Conservation (phyloP, 2,329 filamentous ascomycete species). For the Balansia obtecta region DNA sequence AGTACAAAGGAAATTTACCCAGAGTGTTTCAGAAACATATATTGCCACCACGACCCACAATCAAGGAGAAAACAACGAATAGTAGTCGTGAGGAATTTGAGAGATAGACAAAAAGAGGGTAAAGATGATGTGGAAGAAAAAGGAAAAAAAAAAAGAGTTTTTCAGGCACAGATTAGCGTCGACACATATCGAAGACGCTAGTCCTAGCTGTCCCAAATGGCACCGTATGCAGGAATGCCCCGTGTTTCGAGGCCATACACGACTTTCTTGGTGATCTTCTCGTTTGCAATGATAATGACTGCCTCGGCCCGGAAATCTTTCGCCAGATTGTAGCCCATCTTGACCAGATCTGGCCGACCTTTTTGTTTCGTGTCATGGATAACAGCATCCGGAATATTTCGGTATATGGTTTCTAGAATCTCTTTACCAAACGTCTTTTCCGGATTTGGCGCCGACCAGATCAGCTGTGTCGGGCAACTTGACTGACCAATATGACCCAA, state of each 20-base stretch:
- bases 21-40: not conserved
- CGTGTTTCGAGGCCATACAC: constrained; percentile 56
- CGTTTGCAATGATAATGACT: constrained; percentile 62
- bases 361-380: constrained; percentile 52
- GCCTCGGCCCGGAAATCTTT: constrained; percentile 50
- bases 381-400: constrained; percentile 47
- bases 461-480: constrained; percentile 41
- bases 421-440: constrained; percentile 47
- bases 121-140: not conserved
- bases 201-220: constrained; percentile 52
- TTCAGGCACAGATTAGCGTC: not conserved
- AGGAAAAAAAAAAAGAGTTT: not conserved
- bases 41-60: not conserved
- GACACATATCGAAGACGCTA: not conserved
- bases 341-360: constrained; percentile 46
- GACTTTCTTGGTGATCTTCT: constrained; percentile 51
- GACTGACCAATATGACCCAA: constrained; percentile 44
- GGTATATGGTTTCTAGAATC: constrained; percentile 42
- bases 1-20: not conserved
- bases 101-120: no score
- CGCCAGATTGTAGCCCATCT: constrained; percentile 38
- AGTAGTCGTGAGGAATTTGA: no score
- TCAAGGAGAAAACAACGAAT: not conserved
- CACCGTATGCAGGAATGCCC: constrained; percentile 56
- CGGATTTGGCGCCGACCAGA: constrained; percentile 57